Base-by-base conservation (phyloP, 352 stramenopile species). In the Hyaloperonospora brassicae region DNA sequence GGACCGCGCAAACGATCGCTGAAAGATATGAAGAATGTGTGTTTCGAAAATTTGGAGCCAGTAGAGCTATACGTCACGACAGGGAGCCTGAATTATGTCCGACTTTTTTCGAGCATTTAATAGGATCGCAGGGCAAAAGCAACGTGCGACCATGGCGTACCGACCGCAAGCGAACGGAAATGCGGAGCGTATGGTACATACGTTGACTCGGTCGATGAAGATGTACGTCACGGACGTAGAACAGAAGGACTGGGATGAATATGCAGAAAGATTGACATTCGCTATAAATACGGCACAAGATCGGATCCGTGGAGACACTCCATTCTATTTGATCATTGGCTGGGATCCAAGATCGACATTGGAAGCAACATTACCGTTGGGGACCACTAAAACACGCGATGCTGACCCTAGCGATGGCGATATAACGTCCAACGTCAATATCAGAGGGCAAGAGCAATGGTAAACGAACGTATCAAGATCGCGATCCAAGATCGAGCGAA, bases 361-460 rank as follows among this genome's bases (percentile, higher is more conserved):
- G 8, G 27, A 34, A 34, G 27, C 27, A 34, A 34, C 27, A 4
- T 8, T 9, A 0, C 27, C 27, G 8, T 34, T 34, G 8, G 27
- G 27, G 27, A 34, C 4, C 8, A 34, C 8, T 8, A 34, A 34
- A 34, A 4, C 8, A 4, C 27, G 27, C 27, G 27, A 34, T 34
- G 4, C 4, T 8, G 27, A 34, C 27, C 8, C 27, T 7, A 34
- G 27, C 4, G 11, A 43, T 64, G 46, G 57, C 24, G 57, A 5
- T 56, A 50, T n/a, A 38, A 34, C 2, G 23, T 64, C 0, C 44
- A 59, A 12, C 11, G 21, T 5, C 39, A 64, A 0, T 60, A 64
- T 22, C 14, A 55, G 17, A 17, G 17, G 17, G 43, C 49, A 0
- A 8, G 55, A 17, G 22, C 11, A 3, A 31, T 25, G 17, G 42